These are phyloP conservation scores for Xylaria multiplex DNA, from an alignment of 2,329 filamentous ascomycete genomes.

Conservation along the genomic window DNA sequence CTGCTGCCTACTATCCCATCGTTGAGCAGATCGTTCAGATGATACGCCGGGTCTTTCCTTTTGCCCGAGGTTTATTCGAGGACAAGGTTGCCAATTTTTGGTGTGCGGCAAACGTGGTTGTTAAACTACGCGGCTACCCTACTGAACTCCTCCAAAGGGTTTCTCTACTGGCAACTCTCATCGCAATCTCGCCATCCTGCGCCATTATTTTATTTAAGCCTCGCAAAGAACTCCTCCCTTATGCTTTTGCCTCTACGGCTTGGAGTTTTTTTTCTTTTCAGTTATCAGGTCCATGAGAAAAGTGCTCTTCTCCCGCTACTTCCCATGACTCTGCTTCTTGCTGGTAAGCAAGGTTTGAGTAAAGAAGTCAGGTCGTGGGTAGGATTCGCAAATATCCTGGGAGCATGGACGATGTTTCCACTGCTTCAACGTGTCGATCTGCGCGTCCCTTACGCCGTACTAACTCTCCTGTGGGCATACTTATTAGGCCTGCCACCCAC, in stretches of 20 bases:
- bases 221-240: constrained; percentile 77
- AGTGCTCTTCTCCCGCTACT: constrained; percentile 91
- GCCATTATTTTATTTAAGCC: constrained; percentile 82
- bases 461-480: constrained; percentile 91
- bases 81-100: constrained; percentile 99
- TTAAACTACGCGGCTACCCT: constrained; percentile 85
- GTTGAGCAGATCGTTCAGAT: constrained; percentile 84
- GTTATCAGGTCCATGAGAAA: constrained; percentile 98
- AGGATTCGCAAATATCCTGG: constrained; percentile 92
- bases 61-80: constrained; percentile 94
- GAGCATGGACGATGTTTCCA: constrained; percentile 93
- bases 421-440: constrained; percentile 87
- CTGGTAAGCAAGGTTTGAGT: constrained; percentile 78
- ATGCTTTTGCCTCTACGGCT: constrained; percentile 82
- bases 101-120: constrained; percentile 89
- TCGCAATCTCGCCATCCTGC: constrained; percentile 82
- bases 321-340: constrained; percentile 90
- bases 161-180: constrained; percentile 78
- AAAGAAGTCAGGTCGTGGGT: constrained; percentile 87
- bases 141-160: constrained; percentile 76
- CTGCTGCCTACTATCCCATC: constrained; percentile 77
- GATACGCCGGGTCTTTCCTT: constrained; percentile 93
- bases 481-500: constrained; percentile 86
- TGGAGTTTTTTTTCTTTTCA: constrained; percentile 98
- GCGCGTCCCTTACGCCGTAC: constrained; percentile 82